phyloP scores from a whole-genome alignment of 306 rosid species.

The Prunus armeniaca region DNA sequence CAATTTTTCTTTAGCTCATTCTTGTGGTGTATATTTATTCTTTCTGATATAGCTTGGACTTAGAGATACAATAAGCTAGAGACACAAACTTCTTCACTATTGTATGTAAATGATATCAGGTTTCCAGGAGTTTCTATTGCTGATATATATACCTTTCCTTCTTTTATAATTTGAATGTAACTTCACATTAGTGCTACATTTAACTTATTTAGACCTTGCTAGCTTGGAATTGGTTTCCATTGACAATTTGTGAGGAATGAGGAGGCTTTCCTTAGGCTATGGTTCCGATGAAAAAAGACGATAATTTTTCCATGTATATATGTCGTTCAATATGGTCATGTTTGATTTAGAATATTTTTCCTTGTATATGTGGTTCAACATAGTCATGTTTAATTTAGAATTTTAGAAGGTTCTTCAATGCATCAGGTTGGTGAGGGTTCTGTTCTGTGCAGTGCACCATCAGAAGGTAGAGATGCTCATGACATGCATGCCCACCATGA shows the following conservation, averaged over 20 bases:
- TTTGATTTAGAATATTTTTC: too few species aligned
- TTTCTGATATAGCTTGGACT: background rate
- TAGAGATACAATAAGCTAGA: background rate
- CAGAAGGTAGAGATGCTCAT: too few species aligned
- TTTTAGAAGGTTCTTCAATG: too few species aligned
- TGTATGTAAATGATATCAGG: constrained; percentile 10
- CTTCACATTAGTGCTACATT: background rate
- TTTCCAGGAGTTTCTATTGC: background rate
- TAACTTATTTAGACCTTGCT: background rate
- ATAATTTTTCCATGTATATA: too few species aligned
- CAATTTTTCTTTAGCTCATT: constrained; percentile 12
- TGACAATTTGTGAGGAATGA: background rate
- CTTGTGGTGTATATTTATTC: constrained; percentile 6
- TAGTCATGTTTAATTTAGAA: too few species aligned
- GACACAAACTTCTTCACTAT: background rate
- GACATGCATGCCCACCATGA: too few species aligned
- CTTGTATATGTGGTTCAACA: too few species aligned
- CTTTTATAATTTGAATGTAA: background rate
- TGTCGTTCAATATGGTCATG: too few species aligned
- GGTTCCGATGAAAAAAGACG: background rate
- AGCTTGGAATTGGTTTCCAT: background rate
- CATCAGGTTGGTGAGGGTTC: too few species aligned
- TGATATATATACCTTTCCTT: background rate
- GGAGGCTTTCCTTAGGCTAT: background rate
- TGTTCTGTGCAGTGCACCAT: too few species aligned